phyloP scores from a whole-genome alignment of 169 alveolate genomes.

The Plasmodium chabaudi region DNA sequence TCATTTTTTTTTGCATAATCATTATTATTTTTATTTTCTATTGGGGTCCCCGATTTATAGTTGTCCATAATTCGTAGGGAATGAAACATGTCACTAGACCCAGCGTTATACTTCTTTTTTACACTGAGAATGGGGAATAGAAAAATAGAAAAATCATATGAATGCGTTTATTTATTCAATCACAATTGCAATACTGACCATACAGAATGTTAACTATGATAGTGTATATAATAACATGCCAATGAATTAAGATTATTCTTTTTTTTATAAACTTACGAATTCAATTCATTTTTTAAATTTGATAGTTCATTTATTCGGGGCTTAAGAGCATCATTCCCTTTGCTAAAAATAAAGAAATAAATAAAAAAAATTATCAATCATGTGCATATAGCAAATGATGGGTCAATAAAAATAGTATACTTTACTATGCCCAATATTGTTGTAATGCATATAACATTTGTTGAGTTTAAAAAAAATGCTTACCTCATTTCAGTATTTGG shows the following conservation, averaged over 20 bases:
- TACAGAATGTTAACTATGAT: too few relatives aligned
- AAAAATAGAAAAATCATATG: not conserved
- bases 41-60: constrained; percentile 7
- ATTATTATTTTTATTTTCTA: constrained; percentile 18
- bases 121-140: not conserved
- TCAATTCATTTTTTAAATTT: not conserved
- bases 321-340: not conserved
- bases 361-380: not conserved
- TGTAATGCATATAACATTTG: too few relatives aligned
- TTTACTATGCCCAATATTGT: too few relatives aligned
- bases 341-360: not conserved
- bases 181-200: too few relatives aligned
- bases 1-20: constrained; percentile 11
- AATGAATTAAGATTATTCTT: too few relatives aligned
- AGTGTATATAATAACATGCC: too few relatives aligned
- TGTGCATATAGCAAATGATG: too few relatives aligned
- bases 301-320: not conserved
- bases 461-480: not conserved
- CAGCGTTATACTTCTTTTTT: not conserved
- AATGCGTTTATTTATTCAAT: not conserved
- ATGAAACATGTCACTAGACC: constrained; percentile 35
- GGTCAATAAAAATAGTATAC: too few relatives aligned
- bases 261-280: constrained; percentile 16
- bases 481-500: not conserved
- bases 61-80: constrained; percentile 50